Conservation (phyloP, 495 filamentous ascomycete genomes). For the Tricharina praecox region DNA sequence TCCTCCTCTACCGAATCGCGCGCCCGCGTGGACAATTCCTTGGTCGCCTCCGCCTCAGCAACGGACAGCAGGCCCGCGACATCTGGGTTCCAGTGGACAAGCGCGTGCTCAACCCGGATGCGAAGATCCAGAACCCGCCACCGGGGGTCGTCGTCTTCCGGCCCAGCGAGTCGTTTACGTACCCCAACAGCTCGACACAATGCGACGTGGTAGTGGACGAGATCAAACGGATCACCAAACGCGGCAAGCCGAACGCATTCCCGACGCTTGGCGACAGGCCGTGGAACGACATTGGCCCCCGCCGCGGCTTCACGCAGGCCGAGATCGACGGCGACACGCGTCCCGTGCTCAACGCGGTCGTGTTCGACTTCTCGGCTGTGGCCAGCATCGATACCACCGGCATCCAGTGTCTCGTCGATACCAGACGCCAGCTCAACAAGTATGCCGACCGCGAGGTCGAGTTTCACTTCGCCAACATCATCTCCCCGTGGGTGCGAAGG, state of each 20-base stretch:
- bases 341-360: constrained; percentile 33
- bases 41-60: constrained; percentile 21
- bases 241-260: constrained; percentile 17
- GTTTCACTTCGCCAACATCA: constrained; percentile 36
- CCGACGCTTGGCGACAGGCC: constrained; percentile 14
- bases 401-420: constrained; percentile 34
- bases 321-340: constrained; percentile 30
- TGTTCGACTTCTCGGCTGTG: constrained; percentile 36
- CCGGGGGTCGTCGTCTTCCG: constrained; percentile 38
- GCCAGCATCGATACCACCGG: constrained; percentile 35
- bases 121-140: constrained; percentile 30
- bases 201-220: constrained; percentile 32
- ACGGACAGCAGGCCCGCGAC: constrained; percentile 23
- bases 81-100: constrained; percentile 32
- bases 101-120: constrained; percentile 32
- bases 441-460: constrained; percentile 36
- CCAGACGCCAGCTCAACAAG: constrained; percentile 34
- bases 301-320: constrained; percentile 17
- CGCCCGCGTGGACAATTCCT: constrained; percentile 33
- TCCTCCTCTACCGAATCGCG: constrained; percentile 34
- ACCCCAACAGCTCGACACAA: constrained; percentile 35
- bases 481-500: constrained; percentile 35
- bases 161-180: constrained; percentile 37
- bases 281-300: constrained; percentile 22
- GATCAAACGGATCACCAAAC: constrained; percentile 30